These are phyloP conservation scores for Sporothrix dimorphospora DNA, from an alignment of 2,329 filamentous ascomycete genomes.

Conservation along the genomic window DNA sequence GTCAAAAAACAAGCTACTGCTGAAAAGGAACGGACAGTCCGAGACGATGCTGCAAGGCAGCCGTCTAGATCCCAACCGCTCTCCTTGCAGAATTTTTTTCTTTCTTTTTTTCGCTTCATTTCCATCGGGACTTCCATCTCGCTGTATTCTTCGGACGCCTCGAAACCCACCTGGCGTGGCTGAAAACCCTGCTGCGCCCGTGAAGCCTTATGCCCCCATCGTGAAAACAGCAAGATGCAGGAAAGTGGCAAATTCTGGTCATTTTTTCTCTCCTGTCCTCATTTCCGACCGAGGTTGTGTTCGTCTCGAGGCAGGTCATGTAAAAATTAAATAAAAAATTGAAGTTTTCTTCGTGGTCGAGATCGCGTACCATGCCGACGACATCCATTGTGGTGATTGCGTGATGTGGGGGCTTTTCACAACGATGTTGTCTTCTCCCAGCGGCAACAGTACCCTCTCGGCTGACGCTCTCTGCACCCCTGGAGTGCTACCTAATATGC, in stretches of 20 bases:
- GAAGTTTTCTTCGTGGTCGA: background rate
- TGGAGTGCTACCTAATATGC: background rate
- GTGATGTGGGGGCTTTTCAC: constrained; percentile 19
- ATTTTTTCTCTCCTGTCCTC: background rate
- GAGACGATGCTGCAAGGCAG: background rate
- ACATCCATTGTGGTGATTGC: constrained; percentile 21
- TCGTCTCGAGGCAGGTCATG: background rate
- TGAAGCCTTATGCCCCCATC: background rate
- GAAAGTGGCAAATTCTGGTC: background rate
- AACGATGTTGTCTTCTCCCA: background rate
- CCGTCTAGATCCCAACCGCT: background rate
- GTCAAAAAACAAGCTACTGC: background rate
- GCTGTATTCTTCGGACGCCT: constrained; percentile 11
- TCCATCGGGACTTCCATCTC: background rate
- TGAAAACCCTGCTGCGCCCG: background rate
- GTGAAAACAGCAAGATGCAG: background rate
- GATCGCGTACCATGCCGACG: background rate
- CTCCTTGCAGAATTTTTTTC: background rate
- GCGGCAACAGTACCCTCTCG: background rate
- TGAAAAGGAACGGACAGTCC: background rate
- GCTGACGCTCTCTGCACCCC: background rate
- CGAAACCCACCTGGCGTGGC: background rate
- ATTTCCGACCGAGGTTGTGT: constrained; percentile 3
- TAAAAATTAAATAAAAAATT: background rate
- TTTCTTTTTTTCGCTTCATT: background rate